phyloP scores from a whole-genome alignment of 768 basidiomycete species.

The Lepiota subincarnata region DNA sequence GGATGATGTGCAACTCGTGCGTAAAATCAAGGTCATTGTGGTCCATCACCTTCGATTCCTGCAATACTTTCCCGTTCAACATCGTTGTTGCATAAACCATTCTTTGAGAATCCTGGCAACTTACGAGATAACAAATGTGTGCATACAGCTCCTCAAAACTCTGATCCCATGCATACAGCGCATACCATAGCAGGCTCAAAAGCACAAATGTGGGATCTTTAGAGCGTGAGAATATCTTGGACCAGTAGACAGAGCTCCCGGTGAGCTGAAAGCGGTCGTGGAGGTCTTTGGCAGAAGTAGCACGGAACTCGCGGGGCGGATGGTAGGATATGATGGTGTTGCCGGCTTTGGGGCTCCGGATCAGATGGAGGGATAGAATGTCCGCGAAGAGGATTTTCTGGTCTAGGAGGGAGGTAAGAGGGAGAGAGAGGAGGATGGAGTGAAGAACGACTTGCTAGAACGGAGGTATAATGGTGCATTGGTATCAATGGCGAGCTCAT shows the following conservation, averaged over 20 bases:
- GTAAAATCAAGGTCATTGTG: constrained; percentile 29
- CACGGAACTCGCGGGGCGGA: constrained; percentile 21
- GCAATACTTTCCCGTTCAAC: background rate
- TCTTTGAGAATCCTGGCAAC: constrained; percentile 11
- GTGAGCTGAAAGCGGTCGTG: constrained; percentile 35
- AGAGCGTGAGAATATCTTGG: constrained; percentile 27
- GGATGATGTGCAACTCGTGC: constrained; percentile 45
- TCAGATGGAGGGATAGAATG: constrained; percentile 36
- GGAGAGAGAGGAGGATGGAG: background rate
- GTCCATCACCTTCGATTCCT: constrained; percentile 40
- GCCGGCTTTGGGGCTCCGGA: constrained; percentile 26
- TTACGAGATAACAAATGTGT: constrained; percentile 39
- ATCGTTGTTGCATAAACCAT: background rate
- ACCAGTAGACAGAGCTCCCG: constrained; percentile 33
- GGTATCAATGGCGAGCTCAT: constrained; percentile 3
- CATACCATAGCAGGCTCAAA: constrained; percentile 45
- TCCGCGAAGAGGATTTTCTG: constrained; percentile 29
- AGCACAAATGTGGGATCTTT: constrained; percentile 47
- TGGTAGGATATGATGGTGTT: constrained; percentile 42
- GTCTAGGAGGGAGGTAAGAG: constrained; percentile 9
- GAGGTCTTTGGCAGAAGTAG: constrained; percentile 29
- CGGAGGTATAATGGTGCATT: constrained; percentile 7
- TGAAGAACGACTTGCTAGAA: background rate
- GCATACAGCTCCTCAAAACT: constrained; percentile 41
- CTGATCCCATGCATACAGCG: constrained; percentile 52